Base-by-base conservation (phyloP, 257 asterid species). In the Solanum sparsipilum region DNA sequence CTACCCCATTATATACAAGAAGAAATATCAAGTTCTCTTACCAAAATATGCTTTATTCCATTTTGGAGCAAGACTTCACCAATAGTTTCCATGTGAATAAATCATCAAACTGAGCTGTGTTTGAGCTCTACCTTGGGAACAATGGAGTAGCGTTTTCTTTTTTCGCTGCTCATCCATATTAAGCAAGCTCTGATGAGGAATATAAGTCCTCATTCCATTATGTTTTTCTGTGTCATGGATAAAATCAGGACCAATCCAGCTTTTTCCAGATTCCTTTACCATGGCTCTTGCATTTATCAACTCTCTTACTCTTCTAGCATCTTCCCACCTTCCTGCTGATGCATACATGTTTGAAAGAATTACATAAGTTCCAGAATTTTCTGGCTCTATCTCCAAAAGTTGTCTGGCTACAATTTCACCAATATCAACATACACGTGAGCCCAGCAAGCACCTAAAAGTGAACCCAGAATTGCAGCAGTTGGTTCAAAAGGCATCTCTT, bases 381-480 rank as follows among this genome's bases (percentile, higher is more conserved):
- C 98, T 1, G 99, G 98, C 90, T 95, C 99, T 21, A 94, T 91
- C 78, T 94, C 93, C 39, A 95, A 90, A 88, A 96, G 97, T 27
- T 31, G 88, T 27, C 88, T 87, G 0, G 94, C 98, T 8, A 95
- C 96, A 76, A 95, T 87, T 90, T 91, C 91, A 36, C 99, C 99
- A n/a, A 94, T 90, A 13, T 35, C 88, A 32, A 92, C 84, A 48
- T 94, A 91, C 88, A 83, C 88, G 92, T 95, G 97, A 65, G 89
- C 94, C 90, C 90, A 91, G 87, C 98, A 95, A 39, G 98, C 99
- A 25, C 98, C 99, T 91, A 96, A 93, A 58, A 96, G 95, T 27
- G 99, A 95, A 39, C 96, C 92, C 98, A 97, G 96, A 10, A 96
- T 90, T 46, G 98, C 98, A 46, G 96, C 96, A 83, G 92, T 96